Evolutionary conservation across 371 early-diverging fungal genomes (phyloP).

Genomic region (Lichtheimia ornata): DNA sequence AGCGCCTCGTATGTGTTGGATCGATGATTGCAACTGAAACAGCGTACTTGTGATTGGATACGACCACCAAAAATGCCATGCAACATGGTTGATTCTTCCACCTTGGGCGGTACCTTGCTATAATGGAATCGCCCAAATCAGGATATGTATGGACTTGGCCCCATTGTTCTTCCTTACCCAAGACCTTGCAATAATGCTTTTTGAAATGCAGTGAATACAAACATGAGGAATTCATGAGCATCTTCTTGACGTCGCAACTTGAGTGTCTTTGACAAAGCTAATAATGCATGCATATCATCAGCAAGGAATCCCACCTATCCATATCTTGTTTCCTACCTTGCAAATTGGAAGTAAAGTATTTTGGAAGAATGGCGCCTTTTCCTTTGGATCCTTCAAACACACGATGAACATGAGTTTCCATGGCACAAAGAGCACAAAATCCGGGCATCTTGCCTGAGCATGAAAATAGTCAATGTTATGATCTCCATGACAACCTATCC

Average conservation of each 20-base stretch:
- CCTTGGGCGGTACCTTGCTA: slow-evolving; percentile 65
- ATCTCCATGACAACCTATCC: background rate
- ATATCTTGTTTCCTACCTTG: slow-evolving; percentile 39
- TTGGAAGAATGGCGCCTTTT: slow-evolving; percentile 67
- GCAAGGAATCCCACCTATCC: background rate
- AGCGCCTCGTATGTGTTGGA: slow-evolving; percentile 79
- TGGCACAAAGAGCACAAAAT: slow-evolving; percentile 66
- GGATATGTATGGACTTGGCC: slow-evolving; percentile 7
- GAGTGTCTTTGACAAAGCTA: slow-evolving; percentile 75
- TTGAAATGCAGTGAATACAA: slow-evolving; percentile 64
- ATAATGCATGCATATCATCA: background rate
- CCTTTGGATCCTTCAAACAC: slow-evolving; percentile 46
- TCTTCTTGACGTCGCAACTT: slow-evolving; percentile 87
- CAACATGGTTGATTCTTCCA: slow-evolving; percentile 75
- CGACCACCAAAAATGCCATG: slow-evolving; percentile 86
- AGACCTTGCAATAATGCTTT: slow-evolving; percentile 23
- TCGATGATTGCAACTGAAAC: slow-evolving; percentile 70
- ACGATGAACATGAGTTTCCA: slow-evolving; percentile 55
- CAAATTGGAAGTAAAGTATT: slow-evolving; percentile 67
- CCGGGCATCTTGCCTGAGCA: slow-evolving; percentile 45
- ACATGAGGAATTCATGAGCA: slow-evolving; percentile 86
- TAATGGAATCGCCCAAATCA: background rate
- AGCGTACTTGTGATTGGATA: slow-evolving; percentile 76
- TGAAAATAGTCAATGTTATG: background rate
- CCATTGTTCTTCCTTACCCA: slow-evolving; percentile 22